Evolutionary conservation across 345 rosid genomes (phyloP).

Genomic region (Corchorus olitorius): DNA sequence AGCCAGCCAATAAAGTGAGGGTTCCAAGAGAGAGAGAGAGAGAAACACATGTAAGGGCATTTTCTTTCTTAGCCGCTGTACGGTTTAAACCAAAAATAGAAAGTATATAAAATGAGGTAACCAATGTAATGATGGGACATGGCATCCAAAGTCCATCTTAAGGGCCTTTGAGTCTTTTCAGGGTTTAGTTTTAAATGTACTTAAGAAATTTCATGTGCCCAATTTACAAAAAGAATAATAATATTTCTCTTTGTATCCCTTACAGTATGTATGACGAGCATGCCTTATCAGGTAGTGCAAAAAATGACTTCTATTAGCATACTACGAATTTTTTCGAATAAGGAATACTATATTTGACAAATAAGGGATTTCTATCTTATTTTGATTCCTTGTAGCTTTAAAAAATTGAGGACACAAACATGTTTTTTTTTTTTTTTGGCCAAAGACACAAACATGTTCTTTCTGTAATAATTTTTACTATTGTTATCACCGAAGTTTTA

Average conservation of each 20-base stretch:
- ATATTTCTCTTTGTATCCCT: background rate
- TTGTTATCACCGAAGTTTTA: background rate
- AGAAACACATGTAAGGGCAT: too few relatives aligned
- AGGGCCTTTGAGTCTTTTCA: too few relatives aligned
- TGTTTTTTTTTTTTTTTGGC: too few relatives aligned
- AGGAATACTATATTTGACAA: background rate
- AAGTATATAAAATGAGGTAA: too few relatives aligned
- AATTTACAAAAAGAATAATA: background rate
- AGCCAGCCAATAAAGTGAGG: too few relatives aligned
- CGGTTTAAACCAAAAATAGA: too few relatives aligned
- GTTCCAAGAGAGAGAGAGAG: too few relatives aligned
- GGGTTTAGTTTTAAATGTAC: too few relatives aligned
- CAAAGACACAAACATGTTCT: too few relatives aligned
- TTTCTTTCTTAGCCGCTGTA: too few relatives aligned
- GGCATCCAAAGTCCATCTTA: too few relatives aligned
- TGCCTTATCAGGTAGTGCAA: background rate
- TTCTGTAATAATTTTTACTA: background rate
- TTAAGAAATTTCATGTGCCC: background rate
- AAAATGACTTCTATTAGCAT: background rate
- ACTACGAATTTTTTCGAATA: background rate
- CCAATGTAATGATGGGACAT: too few relatives aligned
- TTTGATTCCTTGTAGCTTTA: background rate
- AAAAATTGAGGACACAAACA: background rate
- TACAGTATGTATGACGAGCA: constrained; percentile 4
- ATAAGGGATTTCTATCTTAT: background rate